Percentiles rank a stretch among this genome's conserved stretches.
phyloP scores from a whole-genome alignment of 805 yeast genomes.

The Ogataea wickerhamii region DNA sequence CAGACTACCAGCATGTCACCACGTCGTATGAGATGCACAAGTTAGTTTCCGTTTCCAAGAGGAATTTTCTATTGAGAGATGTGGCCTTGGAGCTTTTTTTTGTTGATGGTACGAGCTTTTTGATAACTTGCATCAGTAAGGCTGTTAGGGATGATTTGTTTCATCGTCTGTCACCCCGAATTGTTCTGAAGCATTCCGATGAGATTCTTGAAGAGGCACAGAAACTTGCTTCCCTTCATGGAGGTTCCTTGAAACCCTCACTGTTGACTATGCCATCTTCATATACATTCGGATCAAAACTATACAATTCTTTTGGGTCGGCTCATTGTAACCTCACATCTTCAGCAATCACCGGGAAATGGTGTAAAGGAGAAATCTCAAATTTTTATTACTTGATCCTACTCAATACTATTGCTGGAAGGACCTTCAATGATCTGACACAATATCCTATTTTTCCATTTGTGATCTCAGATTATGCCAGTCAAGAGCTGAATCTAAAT shows the following conservation, averaged over 20 bases:
- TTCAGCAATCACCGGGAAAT: slow-evolving; percentile 56
- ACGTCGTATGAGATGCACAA: slow-evolving; percentile 59
- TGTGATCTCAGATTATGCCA: slow-evolving; percentile 80
- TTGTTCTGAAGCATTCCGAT: slow-evolving; percentile 50
- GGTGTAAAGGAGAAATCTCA: slow-evolving; percentile 77
- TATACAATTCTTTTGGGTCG: slow-evolving; percentile 41
- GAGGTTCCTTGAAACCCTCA: slow-evolving; percentile 4
- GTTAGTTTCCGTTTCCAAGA: slow-evolving; percentile 61
- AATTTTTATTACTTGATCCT: slow-evolving; percentile 80
- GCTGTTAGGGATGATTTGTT: slow-evolving; percentile 56
- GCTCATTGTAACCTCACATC: slow-evolving; percentile 21
- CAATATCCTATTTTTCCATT: slow-evolving; percentile 93
- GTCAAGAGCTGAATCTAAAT: slow-evolving; percentile 62
- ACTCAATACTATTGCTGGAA: slow-evolving; percentile 78
- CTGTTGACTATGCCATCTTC: slow-evolving; percentile 6
- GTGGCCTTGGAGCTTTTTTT: slow-evolving; percentile 79
- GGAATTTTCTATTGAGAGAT: slow-evolving; percentile 75
- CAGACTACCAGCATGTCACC: slow-evolving; percentile 38
- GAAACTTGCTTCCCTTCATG: slow-evolving; percentile 41
- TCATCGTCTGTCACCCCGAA: slow-evolving; percentile 44
- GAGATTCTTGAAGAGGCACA: slow-evolving; percentile 52
- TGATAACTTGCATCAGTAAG: slow-evolving; percentile 59
- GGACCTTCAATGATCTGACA: slow-evolving; percentile 84
- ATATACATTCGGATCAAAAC: slow-evolving; percentile 35
- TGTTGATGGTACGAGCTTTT: slow-evolving; percentile 64